Evolutionary conservation across 768 basidiomycete genomes (phyloP).

Genomic region (Rhodotorula taiwanensis): DNA sequence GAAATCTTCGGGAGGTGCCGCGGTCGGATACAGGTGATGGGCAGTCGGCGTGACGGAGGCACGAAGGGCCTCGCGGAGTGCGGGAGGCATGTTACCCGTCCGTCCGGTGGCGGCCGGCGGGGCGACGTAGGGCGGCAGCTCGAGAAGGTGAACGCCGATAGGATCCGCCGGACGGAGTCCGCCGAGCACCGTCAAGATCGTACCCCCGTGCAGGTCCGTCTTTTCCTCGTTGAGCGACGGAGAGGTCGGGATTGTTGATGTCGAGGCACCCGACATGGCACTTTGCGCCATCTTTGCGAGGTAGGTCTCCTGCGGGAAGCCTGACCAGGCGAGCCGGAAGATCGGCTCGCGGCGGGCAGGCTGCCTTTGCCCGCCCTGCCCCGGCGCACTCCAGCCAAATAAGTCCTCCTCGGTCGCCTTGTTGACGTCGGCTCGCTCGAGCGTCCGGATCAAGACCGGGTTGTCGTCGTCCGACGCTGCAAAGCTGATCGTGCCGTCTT

Average conservation of each 20-base stretch:
- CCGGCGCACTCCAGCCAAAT: slow-evolving; percentile 36
- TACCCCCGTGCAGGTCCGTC: slow-evolving; percentile 46
- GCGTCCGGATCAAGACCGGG: slow-evolving; percentile 66
- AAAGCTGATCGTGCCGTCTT: slow-evolving; percentile 74
- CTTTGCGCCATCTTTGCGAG: not conserved
- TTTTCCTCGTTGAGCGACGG: slow-evolving; percentile 2
- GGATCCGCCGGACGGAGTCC: slow-evolving; percentile 56
- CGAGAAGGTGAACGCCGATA: slow-evolving; percentile 61
- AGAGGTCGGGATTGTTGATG: not conserved
- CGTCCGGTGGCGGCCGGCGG: slow-evolving; percentile 27
- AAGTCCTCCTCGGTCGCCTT: slow-evolving; percentile 47
- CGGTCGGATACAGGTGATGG: slow-evolving; percentile 53
- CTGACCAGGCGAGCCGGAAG: slow-evolving; percentile 79
- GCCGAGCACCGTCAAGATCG: slow-evolving; percentile 68
- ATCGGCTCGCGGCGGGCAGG: slow-evolving; percentile 59
- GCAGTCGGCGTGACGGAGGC: slow-evolving; percentile 49
- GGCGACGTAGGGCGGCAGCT: slow-evolving; percentile 52
- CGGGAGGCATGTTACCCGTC: slow-evolving; percentile 25
- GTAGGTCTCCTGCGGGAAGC: slow-evolving; percentile 55
- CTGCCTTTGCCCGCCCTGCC: slow-evolving; percentile 24
- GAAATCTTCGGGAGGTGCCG: slow-evolving; percentile 66
- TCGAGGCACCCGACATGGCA: not conserved
- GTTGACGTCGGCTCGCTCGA: slow-evolving; percentile 50
- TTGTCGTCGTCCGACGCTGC: slow-evolving; percentile 74
- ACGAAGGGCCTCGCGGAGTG: slow-evolving; percentile 58